These are phyloP conservation scores for Xanthoconium purpureum DNA, from an alignment of 768 basidiomycete species.

Conservation along the genomic window DNA sequence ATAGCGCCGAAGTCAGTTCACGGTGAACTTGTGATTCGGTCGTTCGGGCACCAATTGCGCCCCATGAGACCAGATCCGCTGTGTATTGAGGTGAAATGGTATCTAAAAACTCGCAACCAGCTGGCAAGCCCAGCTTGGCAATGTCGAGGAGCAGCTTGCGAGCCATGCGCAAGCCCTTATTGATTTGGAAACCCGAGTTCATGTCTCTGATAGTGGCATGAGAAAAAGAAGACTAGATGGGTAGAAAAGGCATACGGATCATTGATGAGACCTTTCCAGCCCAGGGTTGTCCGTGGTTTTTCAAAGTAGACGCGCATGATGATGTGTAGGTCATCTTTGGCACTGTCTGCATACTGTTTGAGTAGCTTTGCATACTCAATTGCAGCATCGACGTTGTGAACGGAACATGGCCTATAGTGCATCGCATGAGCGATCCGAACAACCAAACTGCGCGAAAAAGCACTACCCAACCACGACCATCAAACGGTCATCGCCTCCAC, in stretches of 20 bases:
- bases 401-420: slow-evolving; percentile 77
- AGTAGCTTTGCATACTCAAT: slow-evolving; percentile 83
- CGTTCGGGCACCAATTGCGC: slow-evolving; percentile 91
- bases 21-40: slow-evolving; percentile 94
- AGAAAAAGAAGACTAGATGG: neutral
- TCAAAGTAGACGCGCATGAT: slow-evolving; percentile 99
- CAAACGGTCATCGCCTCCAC: slow-evolving; percentile 79
- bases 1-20: slow-evolving; percentile 82
- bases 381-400: slow-evolving; percentile 85
- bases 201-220: slow-evolving; percentile 47
- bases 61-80: slow-evolving; percentile 92
- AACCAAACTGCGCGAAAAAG: neutral
- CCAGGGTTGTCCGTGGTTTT: slow-evolving; percentile 92
- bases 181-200: slow-evolving; percentile 92
- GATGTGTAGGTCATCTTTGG: slow-evolving; percentile 85
- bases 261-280: slow-evolving; percentile 99
- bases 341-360: slow-evolving; percentile 71
- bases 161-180: slow-evolving; percentile 89
- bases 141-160: slow-evolving; percentile 85
- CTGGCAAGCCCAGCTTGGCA: slow-evolving; percentile 85
- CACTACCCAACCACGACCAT: slow-evolving; percentile 86
- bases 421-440: slow-evolving; percentile 5
- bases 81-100: slow-evolving; percentile 83
- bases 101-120: slow-evolving; percentile 95
- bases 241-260: slow-evolving; percentile 55